Evolutionary conservation across 352 stramenopile species (phyloP).

Genomic region (Globisporangium uncinulatum): DNA sequence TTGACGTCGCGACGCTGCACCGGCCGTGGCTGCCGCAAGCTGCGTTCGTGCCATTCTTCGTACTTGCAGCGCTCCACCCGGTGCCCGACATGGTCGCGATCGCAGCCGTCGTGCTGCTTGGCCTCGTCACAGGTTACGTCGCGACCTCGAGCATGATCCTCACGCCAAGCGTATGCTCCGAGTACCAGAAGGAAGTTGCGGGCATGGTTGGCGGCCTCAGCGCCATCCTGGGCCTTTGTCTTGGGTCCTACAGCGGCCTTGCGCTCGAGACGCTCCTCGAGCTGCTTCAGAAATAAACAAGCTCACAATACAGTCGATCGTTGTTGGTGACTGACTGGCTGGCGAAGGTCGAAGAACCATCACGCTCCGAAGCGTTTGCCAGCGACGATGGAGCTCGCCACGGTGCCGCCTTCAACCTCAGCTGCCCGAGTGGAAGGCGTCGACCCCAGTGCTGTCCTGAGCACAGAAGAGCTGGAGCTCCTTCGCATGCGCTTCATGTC

Average conservation of each 20-base stretch:
- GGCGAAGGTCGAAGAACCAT: no score
- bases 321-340: no score
- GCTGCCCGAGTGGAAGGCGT: constrained; percentile 3
- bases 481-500: constrained; percentile 43
- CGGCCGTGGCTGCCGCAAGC: constrained; percentile 57
- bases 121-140: constrained; percentile 70
- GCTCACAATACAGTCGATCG: not conserved
- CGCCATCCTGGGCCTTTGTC: constrained; percentile 68
- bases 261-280: constrained; percentile 63
- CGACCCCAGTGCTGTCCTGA: constrained; percentile 31
- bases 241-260: constrained; percentile 71
- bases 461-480: constrained; percentile 40
- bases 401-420: no score
- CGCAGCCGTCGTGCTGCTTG: constrained; percentile 45
- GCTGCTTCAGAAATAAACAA: constrained; percentile 10
- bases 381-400: no score
- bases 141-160: constrained; percentile 76
- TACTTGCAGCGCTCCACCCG: constrained; percentile 44
- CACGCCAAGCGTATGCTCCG: constrained; percentile 60
- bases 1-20: constrained; percentile 63
- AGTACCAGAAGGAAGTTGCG: constrained; percentile 74
- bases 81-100: constrained; percentile 51
- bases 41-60: constrained; percentile 67
- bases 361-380: no score
- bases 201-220: constrained; percentile 69